Evolutionary conservation across 345 rosid species (phyloP), one percentile per base, ranked within the genome.

Genomic region (Boechera stricta): DNA sequence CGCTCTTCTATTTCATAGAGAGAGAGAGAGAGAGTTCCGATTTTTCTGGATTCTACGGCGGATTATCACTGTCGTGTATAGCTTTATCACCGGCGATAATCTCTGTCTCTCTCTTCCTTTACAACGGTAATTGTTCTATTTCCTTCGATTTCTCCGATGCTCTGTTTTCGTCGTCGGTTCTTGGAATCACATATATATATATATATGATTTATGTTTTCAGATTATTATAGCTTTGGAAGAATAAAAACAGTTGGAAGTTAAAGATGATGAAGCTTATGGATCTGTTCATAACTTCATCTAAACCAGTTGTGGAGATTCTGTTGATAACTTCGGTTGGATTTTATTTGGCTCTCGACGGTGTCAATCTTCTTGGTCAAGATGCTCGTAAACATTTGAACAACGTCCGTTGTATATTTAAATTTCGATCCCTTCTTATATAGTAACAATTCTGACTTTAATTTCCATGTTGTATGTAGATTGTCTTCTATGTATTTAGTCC

Each of bases 401-500:
- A 79, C 58, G 93, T 87, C 45, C 12, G 83, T 13, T 44, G 3
- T 39, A 39, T 2, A 39, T 0, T 58, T 56, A 21, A 5, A 0
- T 31, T 3, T 48, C 1, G 10, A 12, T 39, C 33, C 31, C 10
- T 45, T 55, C 5, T 13, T 42, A 10, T 42, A 10, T 41, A 10
- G 13, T 18, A 3, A 62, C 7, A 35, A 41, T 3, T 10, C 44
- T 41, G 44, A 10, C 12, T 41, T 39, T 7, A 36, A 7, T 36
- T 36, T 36, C 44, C 12, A 0, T 41, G 3, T 41, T 41, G 11
- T 2, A 5, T 41, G 11, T 84, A 85, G 94, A 72, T 87, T 31
- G 87, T 85, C 4, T 89, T 89, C 79, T 86, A 73, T 24, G 89
- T 87, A 26, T 87, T 87, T 80, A 87, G 74, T 79, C 91, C 94